phyloP scores from a whole-genome alignment of 768 basidiomycete species.

The Lactifluus subvellereus region DNA sequence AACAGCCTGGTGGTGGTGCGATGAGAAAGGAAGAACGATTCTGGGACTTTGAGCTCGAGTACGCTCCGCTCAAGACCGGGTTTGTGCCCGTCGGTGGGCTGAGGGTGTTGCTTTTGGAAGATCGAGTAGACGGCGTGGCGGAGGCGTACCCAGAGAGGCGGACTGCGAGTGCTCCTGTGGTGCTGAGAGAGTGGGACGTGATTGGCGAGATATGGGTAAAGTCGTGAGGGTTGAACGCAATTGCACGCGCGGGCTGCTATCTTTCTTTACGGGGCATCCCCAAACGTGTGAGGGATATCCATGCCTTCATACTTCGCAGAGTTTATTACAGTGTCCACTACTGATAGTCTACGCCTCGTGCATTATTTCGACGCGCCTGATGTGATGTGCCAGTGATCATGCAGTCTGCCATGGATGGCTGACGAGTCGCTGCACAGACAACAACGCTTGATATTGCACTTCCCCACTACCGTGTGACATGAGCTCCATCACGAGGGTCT shows the following conservation, averaged over 20 bases:
- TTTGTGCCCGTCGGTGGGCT: slow-evolving; percentile 64
- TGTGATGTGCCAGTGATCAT: slow-evolving; percentile 29
- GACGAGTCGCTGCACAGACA: slow-evolving; percentile 87
- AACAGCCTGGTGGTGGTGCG: not conserved
- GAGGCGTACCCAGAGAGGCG: slow-evolving; percentile 25
- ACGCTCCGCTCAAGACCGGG: slow-evolving; percentile 51
- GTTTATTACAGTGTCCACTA: slow-evolving; percentile 5
- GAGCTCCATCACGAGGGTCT: slow-evolving; percentile 83
- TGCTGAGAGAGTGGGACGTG: slow-evolving; percentile 65
- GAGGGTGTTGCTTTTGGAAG: slow-evolving; percentile 59
- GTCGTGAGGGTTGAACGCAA: not conserved
- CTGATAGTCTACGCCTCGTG: not conserved
- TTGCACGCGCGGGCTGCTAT: not conserved
- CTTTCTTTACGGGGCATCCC: not conserved
- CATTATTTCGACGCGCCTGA: not conserved
- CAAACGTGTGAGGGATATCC: not conserved
- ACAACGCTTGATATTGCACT: slow-evolving; percentile 86
- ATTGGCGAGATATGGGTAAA: slow-evolving; percentile 66
- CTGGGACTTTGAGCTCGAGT: slow-evolving; percentile 60
- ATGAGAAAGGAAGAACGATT: slow-evolving; percentile 24
- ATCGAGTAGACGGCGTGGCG: slow-evolving; percentile 39
- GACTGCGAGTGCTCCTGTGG: slow-evolving; percentile 29
- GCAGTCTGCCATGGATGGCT: slow-evolving; percentile 78
- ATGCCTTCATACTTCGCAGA: slow-evolving; percentile 15
- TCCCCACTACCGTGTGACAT: slow-evolving; percentile 87